Percentiles rank a stretch among this genome's conserved stretches.
phyloP scores from a whole-genome alignment of 2,329 filamentous ascomycete species.

The Fusarium transvaalense region DNA sequence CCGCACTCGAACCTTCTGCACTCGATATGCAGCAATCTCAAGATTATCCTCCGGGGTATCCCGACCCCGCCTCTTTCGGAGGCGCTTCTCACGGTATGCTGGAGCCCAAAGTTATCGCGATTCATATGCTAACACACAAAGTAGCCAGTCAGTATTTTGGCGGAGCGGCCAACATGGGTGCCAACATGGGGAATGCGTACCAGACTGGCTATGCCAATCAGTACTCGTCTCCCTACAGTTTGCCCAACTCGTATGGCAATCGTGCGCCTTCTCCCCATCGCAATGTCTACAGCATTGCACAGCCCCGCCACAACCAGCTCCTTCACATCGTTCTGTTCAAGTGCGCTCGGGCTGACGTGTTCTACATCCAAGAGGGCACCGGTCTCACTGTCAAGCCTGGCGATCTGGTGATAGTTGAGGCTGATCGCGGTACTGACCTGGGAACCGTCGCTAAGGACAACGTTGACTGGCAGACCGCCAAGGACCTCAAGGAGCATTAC shows the following conservation, averaged over 20 bases:
- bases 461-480: slow-evolving; percentile 87
- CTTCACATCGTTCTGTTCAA: slow-evolving; percentile 97
- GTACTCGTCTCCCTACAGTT: slow-evolving; percentile 62
- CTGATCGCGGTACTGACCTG: slow-evolving; percentile 94
- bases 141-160: slow-evolving; percentile 47
- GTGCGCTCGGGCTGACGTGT: slow-evolving; percentile 93
- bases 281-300: slow-evolving; percentile 70
- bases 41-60: slow-evolving; percentile 58
- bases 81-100: slow-evolving; percentile 58
- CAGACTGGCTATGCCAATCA: slow-evolving; percentile 53
- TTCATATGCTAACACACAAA: slow-evolving; percentile 7
- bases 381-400: slow-evolving; percentile 90
- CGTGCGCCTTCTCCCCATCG: slow-evolving; percentile 72
- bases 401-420: slow-evolving; percentile 96
- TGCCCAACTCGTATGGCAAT: slow-evolving; percentile 60
- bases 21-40: slow-evolving; percentile 60
- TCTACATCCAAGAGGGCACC: slow-evolving; percentile 96
- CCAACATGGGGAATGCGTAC: slow-evolving; percentile 44
- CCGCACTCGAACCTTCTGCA: slow-evolving; percentile 60
- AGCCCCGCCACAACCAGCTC: slow-evolving; percentile 74
- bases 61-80: slow-evolving; percentile 55
- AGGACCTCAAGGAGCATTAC: slow-evolving; percentile 90
- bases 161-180: slow-evolving; percentile 43
- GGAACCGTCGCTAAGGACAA: slow-evolving; percentile 92
- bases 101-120: background rate